Evolutionary conservation across 345 rosid species (phyloP), one percentile per base, ranked within the genome.

Genomic region (Corymbia maculata): DNA sequence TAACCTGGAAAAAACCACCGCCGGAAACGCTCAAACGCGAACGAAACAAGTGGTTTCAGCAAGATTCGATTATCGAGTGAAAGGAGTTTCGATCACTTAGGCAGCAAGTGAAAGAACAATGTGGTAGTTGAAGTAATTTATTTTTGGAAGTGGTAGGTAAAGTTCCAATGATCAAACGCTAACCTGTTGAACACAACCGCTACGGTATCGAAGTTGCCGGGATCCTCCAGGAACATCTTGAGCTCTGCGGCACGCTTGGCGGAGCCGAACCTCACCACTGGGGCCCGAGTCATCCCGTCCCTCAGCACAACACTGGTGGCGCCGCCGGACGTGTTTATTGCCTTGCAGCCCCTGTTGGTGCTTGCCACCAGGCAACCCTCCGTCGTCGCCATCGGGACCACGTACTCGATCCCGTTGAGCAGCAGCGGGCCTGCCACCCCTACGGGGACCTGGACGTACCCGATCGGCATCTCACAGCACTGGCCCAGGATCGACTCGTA

Each of bases 381-480:
- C 7, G 99, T 97, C 6, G 99, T 97, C 6, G 99, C 99, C 99
- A 97, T 97, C 24, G 99, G 99, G 82, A 97, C 95, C 17, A 92
- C 90, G 87, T 94, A 95, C 94, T 97, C 99, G 8, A 22, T 90
- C 61, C 98, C 98, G 79, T 97, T 96, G 4, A 97, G 96, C 90
- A 97, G 70, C 92, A 97, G 89, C 3, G 99, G 99, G 14, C 99
- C 99, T 0, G 97, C 98, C 5, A 97, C 91, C 55, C 99, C 99
- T 52, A 97, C 99, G 13, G 99, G 99, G 52, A 97, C 93, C 94
- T 95, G 99, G 86, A 98, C 93, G 61, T 97, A 97, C 2, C 99
- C 99, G 2, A 98, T 94, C 12, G 99, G 99, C 99, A 97, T 97
- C 93, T 98, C 99, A 51, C 99, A 98, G 92, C 99, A 98, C 92